Evolutionary conservation across 768 basidiomycete species (phyloP), one percentile per base, ranked within the genome.

Genomic region (Phanerodontia chrysosporium): DNA sequence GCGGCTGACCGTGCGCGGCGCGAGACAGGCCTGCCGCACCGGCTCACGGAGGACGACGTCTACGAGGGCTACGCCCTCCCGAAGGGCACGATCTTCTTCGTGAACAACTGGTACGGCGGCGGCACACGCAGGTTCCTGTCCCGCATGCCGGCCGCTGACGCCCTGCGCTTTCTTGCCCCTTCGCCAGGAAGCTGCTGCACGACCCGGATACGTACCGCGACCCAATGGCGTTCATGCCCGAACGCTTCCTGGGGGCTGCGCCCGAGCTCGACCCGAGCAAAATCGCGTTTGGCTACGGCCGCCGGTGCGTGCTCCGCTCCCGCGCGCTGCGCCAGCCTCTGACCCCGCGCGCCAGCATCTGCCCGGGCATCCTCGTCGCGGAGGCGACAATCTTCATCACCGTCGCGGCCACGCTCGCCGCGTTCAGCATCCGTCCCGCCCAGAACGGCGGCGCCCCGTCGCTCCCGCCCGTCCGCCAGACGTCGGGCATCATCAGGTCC

Each of bases 251-350:
- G 21, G 54, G 46, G 7, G 10, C 42, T 0, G 51, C 27, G 25
- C 22, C 63, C 21, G 74, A 73, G 44, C 66, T 61, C 21, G 25
- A 68, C 18, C 56, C 46, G 4, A 71, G 30, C 42, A 52, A 55
- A 21, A 22, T 66, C 54, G 64, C 51, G 3, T 76, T 65, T 55
- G 75, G 75, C 16, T 72, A 67, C n/a, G 75, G 75, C 4, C 65
- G 76, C 45, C 39, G 62, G 56, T 59, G 36, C 13, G 52, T 32
- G 32, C 21, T 32, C 53, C 13, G 21, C 29, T 35, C 16, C 16
- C 29, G n/a, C 32, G 1, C 16, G 22, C 8, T 9, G n/a, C 13
- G 29, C 2, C 10, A 6, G n/a, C 21, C 24, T 5, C n/a, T 14
- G 28, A 6, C n/a, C 25, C 2, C 0, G 16, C 14, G 8, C 35